Conservation (phyloP, 306 rosid genomes). For the Inga leiocalycina region DNA sequence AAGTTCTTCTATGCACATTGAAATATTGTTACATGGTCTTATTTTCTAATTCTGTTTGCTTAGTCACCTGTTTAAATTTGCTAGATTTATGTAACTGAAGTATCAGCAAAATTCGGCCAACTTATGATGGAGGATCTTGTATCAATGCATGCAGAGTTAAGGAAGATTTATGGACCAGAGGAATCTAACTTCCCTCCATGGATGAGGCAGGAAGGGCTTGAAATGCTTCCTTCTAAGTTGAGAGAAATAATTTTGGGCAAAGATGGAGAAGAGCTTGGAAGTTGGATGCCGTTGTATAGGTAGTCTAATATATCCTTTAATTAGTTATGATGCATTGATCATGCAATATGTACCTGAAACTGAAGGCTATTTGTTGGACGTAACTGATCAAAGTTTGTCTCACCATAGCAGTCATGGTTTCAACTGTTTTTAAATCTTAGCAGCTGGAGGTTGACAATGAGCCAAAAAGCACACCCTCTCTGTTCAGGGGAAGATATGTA, state of each 20-base stretch:
- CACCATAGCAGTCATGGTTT: background rate
- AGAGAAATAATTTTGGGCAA: slow-evolving; percentile 68
- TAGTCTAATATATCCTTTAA: slow-evolving; percentile 35
- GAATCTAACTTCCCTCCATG: slow-evolving; percentile 58
- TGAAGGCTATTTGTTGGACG: background rate
- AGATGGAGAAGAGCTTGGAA: slow-evolving; percentile 69
- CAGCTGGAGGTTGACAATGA: slow-evolving; percentile 17
- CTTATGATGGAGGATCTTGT: slow-evolving; percentile 93
- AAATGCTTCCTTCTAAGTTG: slow-evolving; percentile 54
- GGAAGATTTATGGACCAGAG: slow-evolving; percentile 73
- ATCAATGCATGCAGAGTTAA: slow-evolving; percentile 74
- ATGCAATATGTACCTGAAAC: background rate
- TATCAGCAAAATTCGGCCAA: slow-evolving; percentile 72
- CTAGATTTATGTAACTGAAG: slow-evolving; percentile 82
- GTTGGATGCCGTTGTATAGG: slow-evolving; percentile 91
- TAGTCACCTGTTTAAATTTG: slow-evolving; percentile 33
- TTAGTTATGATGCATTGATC: slow-evolving; percentile 12
- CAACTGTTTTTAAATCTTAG: slow-evolving; percentile 5
- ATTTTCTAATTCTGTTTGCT: slow-evolving; percentile 19
- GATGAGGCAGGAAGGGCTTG: slow-evolving; percentile 73
- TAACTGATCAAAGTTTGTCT: slow-evolving; percentile 14
- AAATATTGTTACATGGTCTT: background rate
- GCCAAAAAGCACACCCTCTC: slow-evolving; percentile 1
- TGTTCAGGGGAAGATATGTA: background rate
- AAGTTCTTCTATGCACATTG: slow-evolving; percentile 5